Evolutionary conservation across 306 rosid species (phyloP).

Genomic region (Trifolium repens): DNA sequence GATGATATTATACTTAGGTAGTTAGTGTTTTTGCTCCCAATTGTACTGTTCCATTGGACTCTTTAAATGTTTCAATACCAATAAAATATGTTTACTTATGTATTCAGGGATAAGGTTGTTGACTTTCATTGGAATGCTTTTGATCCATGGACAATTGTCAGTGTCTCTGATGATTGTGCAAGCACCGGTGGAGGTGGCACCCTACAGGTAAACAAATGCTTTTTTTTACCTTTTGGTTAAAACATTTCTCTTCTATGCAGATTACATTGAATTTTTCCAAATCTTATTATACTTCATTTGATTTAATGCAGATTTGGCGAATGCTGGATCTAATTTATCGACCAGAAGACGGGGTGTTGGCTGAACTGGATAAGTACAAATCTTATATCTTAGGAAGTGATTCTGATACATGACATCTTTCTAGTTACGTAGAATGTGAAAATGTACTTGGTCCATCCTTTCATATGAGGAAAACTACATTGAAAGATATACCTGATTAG

Average conservation of each 20-base stretch:
- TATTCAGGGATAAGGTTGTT: conserved; percentile 86
- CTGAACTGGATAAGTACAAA: conserved; percentile 58
- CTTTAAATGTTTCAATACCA: neutral
- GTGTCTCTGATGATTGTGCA: conserved; percentile 96
- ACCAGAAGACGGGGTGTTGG: conserved; percentile 63
- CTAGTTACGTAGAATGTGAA: too few species aligned
- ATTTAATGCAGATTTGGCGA: conserved; percentile 67
- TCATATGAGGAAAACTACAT: too few species aligned
- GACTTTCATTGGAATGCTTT: conserved; percentile 95
- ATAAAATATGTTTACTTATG: neutral
- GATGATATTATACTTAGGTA: neutral
- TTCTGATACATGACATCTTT: neutral
- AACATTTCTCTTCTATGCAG: conserved; percentile 12
- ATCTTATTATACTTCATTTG: neutral
- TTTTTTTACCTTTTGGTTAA: conserved; percentile 16
- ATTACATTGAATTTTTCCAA: conserved; percentile 14
- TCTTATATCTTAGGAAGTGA: conserved; percentile 44
- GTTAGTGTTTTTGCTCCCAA: conserved; percentile 7
- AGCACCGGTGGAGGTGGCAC: conserved; percentile 89
- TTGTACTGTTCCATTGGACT: conserved; percentile 3
- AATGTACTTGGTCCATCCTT: too few species aligned
- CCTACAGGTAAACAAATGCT: conserved; percentile 66
- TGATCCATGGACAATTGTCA: conserved; percentile 97
- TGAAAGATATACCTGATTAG: too few species aligned
- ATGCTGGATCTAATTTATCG: conserved; percentile 70